Evolutionary conservation across 352 stramenopile species (phyloP).

Genomic region (Phytophthora pinifolia): DNA sequence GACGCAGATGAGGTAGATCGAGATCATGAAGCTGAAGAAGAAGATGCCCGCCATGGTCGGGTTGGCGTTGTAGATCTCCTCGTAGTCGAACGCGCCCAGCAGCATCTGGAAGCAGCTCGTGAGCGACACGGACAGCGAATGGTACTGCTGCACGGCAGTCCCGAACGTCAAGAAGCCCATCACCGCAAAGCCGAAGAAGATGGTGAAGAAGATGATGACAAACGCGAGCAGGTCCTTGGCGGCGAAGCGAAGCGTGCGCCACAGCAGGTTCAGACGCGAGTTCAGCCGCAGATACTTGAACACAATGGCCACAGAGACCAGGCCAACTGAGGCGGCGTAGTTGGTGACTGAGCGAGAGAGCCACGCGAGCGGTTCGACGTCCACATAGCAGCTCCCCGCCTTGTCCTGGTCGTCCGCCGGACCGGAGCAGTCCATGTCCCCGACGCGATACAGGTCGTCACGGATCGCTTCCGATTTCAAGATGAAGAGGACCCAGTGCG

Average conservation of each 20-base stretch:
- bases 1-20: slow-evolving; percentile 77
- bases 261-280: slow-evolving; percentile 75
- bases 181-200: slow-evolving; percentile 76
- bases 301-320: slow-evolving; percentile 76
- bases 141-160: slow-evolving; percentile 61
- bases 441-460: slow-evolving; percentile 49
- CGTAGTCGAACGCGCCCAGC: slow-evolving; percentile 77
- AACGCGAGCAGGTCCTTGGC: slow-evolving; percentile 76
- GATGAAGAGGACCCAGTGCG: slow-evolving; percentile 59
- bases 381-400: slow-evolving; percentile 54
- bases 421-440: slow-evolving; percentile 49
- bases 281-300: slow-evolving; percentile 85
- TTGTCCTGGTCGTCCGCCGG: slow-evolving; percentile 43
- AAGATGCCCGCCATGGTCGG: slow-evolving; percentile 78
- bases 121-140: slow-evolving; percentile 67
- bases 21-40: slow-evolving; percentile 85
- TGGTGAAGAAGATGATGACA: slow-evolving; percentile 79
- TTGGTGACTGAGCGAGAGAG: slow-evolving; percentile 56
- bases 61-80: slow-evolving; percentile 64
- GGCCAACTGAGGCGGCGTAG: slow-evolving; percentile 50
- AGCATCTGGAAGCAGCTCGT: slow-evolving; percentile 86
- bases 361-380: slow-evolving; percentile 55
- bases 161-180: slow-evolving; percentile 82
- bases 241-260: slow-evolving; percentile 74
- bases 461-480: slow-evolving; percentile 52